Base-by-base conservation (phyloP, 352 stramenopile genomes). In the Globisporangium heterothallicum region DNA sequence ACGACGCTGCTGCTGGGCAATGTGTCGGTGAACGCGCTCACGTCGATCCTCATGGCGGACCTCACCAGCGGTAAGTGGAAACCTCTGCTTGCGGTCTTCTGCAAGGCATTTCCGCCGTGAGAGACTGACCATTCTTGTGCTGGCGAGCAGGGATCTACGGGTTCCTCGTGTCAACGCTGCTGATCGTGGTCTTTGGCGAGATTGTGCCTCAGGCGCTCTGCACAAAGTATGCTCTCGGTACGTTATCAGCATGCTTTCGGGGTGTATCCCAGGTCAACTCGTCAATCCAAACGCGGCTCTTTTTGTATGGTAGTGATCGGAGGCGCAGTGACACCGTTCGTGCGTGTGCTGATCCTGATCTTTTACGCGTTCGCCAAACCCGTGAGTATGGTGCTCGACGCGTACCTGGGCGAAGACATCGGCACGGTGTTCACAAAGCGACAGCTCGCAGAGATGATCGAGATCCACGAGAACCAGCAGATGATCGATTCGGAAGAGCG, bases 1-100 rank as follows among this genome's bases (percentile, higher is more conserved):
- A 98, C 93, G 59, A 98, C 95, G 9, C 69, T 99, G 29, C 68
- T 99, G 16, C 67, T 98, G 12, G 93, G 94, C 46, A 99, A 98
- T 66, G 94, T 98, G 1, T 75, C 80, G 0, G 94, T 98, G n/a
- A 99, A 98, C 65, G 90, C 93, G n/a, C 58, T 97, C 42, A 74
- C 98, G 5, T 98, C 95, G 4, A 99, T 99, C 70, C 64, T 98
- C 8, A 87, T 97, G 66, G 90, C 52, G 77, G 80, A 94, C 32
- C 74, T 95, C 34, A 77, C 78, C 8, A 80, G 65, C 47, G 84
- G 79, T 50, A 51, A 18, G 27, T 21, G 7, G 24, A 12, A 35
- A 14, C 22, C 40, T 34, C 38, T 36, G 46, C 16, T 10, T n/a
- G 12, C 3, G 5, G 10, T 71, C 4, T 47, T 72, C 44, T 32